These are phyloP conservation scores for Rhynchospora tenuis DNA, from an alignment of 176 grass and related monocot species.

Conservation along the genomic window DNA sequence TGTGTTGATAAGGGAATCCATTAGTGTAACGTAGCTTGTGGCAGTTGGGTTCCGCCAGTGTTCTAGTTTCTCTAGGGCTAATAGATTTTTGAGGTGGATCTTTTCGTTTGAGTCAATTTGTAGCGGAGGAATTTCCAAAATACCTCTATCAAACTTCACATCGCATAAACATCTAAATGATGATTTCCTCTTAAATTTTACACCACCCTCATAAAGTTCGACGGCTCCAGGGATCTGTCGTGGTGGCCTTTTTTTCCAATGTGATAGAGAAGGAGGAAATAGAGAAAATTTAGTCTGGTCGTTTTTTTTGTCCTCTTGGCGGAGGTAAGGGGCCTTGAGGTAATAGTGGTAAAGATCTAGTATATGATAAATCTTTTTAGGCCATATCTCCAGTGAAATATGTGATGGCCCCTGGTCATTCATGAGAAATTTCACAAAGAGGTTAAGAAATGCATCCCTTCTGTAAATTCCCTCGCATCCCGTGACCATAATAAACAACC, in stretches of 20 bases:
- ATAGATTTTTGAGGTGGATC: not conserved
- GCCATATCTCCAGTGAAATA: not conserved
- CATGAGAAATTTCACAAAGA: slow-evolving; percentile 16
- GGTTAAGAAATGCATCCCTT: not conserved
- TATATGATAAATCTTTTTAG: slow-evolving; percentile 6
- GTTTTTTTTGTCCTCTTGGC: too few relatives aligned
- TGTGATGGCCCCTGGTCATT: slow-evolving; percentile 4
- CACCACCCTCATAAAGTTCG: slow-evolving; percentile 12
- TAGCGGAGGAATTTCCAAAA: slow-evolving; percentile 1
- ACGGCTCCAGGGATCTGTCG: slow-evolving; percentile 17
- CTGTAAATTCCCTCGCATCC: not conserved
- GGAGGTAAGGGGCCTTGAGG: too few relatives aligned
- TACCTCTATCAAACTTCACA: not conserved
- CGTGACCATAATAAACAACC: not conserved
- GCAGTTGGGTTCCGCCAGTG: not conserved
- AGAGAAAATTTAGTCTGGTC: too few relatives aligned
- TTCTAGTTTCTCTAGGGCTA: not conserved
- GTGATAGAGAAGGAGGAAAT: too few relatives aligned
- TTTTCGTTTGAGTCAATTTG: slow-evolving; percentile 8
- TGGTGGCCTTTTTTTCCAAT: not conserved
- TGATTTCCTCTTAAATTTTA: slow-evolving; percentile 13
- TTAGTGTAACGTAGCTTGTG: slow-evolving; percentile 20
- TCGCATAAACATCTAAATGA: not conserved
- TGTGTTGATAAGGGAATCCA: slow-evolving; percentile 12
- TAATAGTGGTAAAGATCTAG: slow-evolving; percentile 4